These are phyloP conservation scores for Esteya vermicola DNA, from an alignment of 2,329 filamentous ascomycete genomes.

Conservation along the genomic window DNA sequence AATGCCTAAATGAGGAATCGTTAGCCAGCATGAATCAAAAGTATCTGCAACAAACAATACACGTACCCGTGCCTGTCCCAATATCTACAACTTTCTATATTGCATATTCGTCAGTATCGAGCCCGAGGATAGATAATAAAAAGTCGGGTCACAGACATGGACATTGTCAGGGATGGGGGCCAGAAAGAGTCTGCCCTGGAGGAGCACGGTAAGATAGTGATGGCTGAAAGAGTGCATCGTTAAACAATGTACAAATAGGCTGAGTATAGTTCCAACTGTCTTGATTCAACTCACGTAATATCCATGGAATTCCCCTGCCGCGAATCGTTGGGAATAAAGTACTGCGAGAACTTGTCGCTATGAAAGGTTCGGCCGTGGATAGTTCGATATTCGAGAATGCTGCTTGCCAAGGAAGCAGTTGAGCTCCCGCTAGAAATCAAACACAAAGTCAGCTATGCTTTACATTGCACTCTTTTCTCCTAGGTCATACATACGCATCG, in stretches of 20 bases:
- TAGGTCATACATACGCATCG: too few relatives aligned
- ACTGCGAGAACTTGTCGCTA: background rate
- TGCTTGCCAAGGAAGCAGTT: background rate
- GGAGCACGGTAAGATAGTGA: background rate
- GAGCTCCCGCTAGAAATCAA: too few relatives aligned
- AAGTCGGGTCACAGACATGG: background rate
- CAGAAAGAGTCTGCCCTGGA: background rate
- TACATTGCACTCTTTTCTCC: too few relatives aligned
- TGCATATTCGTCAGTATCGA: background rate
- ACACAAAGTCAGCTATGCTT: too few relatives aligned
- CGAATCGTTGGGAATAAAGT: background rate
- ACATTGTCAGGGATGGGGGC: background rate
- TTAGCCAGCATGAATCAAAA: background rate
- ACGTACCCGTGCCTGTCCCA: slow-evolving; percentile 31
- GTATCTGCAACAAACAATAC: too few relatives aligned
- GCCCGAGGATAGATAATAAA: background rate
- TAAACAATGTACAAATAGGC: background rate
- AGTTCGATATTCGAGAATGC: background rate
- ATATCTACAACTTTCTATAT: slow-evolving; percentile 26
- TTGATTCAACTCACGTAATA: background rate
- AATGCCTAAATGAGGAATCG: slow-evolving; percentile 17
- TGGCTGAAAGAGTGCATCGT: background rate
- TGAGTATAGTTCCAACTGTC: background rate
- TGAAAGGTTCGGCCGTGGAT: background rate
- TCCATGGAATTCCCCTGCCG: background rate